phyloP scores from a whole-genome alignment of 495 filamentous ascomycete species.

The Penicillium flavigenum region DNA sequence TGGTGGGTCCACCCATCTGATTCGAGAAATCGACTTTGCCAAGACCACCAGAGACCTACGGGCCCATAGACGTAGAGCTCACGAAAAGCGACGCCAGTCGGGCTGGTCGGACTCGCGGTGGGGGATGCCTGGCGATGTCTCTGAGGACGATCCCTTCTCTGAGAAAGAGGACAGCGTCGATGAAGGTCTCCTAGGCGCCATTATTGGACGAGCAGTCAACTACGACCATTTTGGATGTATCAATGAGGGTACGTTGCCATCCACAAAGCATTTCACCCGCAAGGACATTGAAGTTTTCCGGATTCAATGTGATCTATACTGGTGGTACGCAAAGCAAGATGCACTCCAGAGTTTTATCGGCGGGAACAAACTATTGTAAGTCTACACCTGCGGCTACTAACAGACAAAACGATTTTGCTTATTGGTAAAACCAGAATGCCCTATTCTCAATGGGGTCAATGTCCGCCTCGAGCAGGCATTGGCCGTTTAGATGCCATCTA shows the following conservation, averaged over 20 bases:
- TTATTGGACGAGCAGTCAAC: constrained; percentile 46
- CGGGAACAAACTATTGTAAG: constrained; percentile 81
- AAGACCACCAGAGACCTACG: constrained; percentile 70
- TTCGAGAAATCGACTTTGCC: constrained; percentile 78
- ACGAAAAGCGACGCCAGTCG: constrained; percentile 25
- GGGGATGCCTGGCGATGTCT: constrained; percentile 15
- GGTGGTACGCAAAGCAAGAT: constrained; percentile 97
- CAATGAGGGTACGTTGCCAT: constrained; percentile 25
- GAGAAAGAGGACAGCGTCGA: constrained; percentile 45
- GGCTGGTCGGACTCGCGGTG: constrained; percentile 17
- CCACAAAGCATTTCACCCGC: constrained; percentile 52
- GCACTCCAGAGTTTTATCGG: constrained; percentile 87
- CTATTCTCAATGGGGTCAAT: constrained; percentile 76
- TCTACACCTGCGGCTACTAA: constrained; percentile 12
- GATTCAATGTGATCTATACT: constrained; percentile 83
- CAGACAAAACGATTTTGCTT: constrained; percentile 15
- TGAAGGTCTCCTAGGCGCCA: constrained; percentile 40
- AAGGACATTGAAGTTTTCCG: constrained; percentile 78
- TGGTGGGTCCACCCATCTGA: constrained; percentile 75
- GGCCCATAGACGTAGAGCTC: constrained; percentile 41
- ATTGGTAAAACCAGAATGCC: constrained; percentile 58
- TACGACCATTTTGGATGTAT: constrained; percentile 49
- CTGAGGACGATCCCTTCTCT: constrained; percentile 45
- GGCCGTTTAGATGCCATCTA: constrained; percentile 79
- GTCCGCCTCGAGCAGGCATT: constrained; percentile 77